Evolutionary conservation across 202 grass and related monocot species (phyloP).

Genomic region (Panicum hallii): DNA sequence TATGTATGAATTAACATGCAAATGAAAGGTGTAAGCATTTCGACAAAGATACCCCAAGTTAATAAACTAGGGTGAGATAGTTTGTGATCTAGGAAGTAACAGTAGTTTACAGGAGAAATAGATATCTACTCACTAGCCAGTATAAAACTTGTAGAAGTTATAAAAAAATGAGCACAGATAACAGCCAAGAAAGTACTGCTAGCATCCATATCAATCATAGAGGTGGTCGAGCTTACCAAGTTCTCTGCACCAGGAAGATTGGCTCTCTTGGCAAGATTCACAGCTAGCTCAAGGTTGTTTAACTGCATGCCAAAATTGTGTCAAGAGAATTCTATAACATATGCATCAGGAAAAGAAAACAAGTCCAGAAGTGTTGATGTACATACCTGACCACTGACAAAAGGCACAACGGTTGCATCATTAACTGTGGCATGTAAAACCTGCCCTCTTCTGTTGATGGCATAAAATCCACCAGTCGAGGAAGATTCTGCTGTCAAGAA

Average conservation of each 20-base stretch:
- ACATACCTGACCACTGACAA: slow-evolving; percentile 86
- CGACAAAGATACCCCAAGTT: background rate
- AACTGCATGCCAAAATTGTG: slow-evolving; percentile 51
- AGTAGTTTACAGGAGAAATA: background rate
- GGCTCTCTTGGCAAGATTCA: slow-evolving; percentile 96
- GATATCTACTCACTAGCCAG: background rate
- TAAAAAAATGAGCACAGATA: background rate
- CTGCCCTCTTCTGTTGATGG: slow-evolving; percentile 85
- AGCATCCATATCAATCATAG: slow-evolving; percentile 3
- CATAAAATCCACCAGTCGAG: slow-evolving; percentile 86
- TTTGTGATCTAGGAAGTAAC: slow-evolving; percentile 13
- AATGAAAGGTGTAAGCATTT: background rate
- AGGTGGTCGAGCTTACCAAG: slow-evolving; percentile 55
- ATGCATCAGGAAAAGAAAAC: background rate
- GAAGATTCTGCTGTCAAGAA: slow-evolving; percentile 90
- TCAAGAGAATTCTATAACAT: slow-evolving; percentile 5
- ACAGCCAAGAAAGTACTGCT: background rate
- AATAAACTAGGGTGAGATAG: slow-evolving; percentile 16
- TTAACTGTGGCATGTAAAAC: slow-evolving; percentile 94
- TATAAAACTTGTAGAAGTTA: background rate
- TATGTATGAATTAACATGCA: background rate
- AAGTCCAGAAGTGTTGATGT: background rate
- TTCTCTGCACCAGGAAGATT: slow-evolving; percentile 97
- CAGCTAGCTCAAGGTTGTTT: slow-evolving; percentile 95
- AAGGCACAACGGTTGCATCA: slow-evolving; percentile 83